Evolutionary conservation across 2,329 filamentous ascomycete species (phyloP).

Genomic region (Phyllosticta ampelicida): DNA sequence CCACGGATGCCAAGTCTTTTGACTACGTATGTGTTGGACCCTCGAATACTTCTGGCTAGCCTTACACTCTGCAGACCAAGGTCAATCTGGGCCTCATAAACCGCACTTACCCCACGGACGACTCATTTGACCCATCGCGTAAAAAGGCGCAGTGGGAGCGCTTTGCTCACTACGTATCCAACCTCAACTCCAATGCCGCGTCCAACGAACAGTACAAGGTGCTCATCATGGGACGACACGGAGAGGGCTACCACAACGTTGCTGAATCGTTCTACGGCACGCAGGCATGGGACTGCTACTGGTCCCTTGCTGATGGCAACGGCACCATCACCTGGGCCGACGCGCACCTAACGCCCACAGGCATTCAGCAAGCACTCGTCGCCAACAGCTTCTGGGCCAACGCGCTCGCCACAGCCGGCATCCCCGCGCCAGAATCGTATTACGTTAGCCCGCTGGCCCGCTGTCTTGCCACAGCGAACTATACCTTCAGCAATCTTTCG

Average conservation of each 20-base stretch:
- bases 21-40: conserved; percentile 41
- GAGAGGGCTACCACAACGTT: conserved; percentile 55
- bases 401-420: conserved; percentile 41
- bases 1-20: conserved; percentile 47
- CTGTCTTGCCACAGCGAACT: conserved; percentile 51
- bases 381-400: conserved; percentile 50
- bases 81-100: conserved; percentile 57
- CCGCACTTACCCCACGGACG: conserved; percentile 48
- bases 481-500: conserved; percentile 47
- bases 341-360: conserved; percentile 48
- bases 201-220: conserved; percentile 51
- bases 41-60: conserved; percentile 16
- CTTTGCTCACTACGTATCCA: conserved; percentile 48
- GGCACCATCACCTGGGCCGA: conserved; percentile 53
- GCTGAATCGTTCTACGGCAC: conserved; percentile 59
- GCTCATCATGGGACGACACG: conserved; percentile 58
- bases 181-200: conserved; percentile 40
- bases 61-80: conserved; percentile 34
- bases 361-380: conserved; percentile 46
- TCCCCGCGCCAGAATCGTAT: conserved; percentile 52
- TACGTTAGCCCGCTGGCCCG: conserved; percentile 55
- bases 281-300: conserved; percentile 61
- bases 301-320: conserved; percentile 54
- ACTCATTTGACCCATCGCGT: conserved; percentile 24
- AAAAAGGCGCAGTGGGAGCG: conserved; percentile 52